A percentile compares a stretch with the other conserved stretches of the same genome.
phyloP scores from a whole-genome alignment of 768 basidiomycete species.

The Russula sp. region DNA sequence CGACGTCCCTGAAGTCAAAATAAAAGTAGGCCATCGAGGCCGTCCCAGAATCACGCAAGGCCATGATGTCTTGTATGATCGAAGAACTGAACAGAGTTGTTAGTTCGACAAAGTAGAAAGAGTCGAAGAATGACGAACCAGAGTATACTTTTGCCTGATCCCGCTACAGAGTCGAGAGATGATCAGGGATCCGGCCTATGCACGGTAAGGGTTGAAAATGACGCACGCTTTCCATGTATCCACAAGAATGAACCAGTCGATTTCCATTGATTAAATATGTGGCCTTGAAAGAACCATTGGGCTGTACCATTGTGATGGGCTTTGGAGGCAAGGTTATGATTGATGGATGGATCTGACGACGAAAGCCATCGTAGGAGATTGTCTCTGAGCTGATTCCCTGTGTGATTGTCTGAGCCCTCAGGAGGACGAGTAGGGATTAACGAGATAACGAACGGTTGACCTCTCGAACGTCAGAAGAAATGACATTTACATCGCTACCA shows the following conservation, averaged over 20 bases:
- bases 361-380: background rate
- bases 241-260: background rate
- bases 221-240: background rate
- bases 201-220: background rate
- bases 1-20: slow-evolving; percentile 12
- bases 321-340: background rate
- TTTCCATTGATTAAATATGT: background rate
- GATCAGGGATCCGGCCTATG: background rate
- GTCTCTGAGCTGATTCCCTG: background rate
- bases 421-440: background rate
- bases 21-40: slow-evolving; percentile 16
- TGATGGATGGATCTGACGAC: background rate
- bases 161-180: background rate
- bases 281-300: background rate
- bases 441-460: background rate
- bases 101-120: background rate
- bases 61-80: slow-evolving; percentile 7
- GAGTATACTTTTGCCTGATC: slow-evolving; percentile 11
- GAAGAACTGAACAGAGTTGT: background rate
- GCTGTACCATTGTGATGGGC: background rate
- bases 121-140: background rate
- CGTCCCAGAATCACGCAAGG: background rate
- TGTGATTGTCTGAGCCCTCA: background rate
- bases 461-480: too few species aligned
- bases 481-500: too few species aligned